Evolutionary conservation across 495 filamentous ascomycete genomes (phyloP).

Genomic region (Barbatosphaeria neglecta): DNA sequence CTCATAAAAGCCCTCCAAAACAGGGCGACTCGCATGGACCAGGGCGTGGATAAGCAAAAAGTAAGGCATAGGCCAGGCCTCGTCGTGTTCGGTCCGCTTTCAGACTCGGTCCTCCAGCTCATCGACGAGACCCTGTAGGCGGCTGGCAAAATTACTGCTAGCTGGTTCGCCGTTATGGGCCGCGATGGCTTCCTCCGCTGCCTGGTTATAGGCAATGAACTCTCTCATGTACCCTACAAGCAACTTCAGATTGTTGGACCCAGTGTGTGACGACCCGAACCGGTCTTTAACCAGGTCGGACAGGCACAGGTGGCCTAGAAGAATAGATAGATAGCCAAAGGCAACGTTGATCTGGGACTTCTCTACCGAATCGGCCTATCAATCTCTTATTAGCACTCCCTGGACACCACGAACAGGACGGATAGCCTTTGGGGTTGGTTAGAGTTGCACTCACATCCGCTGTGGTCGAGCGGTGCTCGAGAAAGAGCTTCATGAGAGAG

Average conservation of each 20-base stretch:
- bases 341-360: slow-evolving; percentile 80
- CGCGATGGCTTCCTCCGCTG: slow-evolving; percentile 50
- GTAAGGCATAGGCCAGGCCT: background rate
- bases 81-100: background rate
- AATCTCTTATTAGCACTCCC: slow-evolving; percentile 6
- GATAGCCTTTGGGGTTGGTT: slow-evolving; percentile 34
- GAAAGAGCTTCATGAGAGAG: slow-evolving; percentile 36
- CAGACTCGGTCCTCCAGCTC: slow-evolving; percentile 18
- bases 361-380: slow-evolving; percentile 70
- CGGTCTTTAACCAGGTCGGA: slow-evolving; percentile 36
- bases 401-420: background rate
- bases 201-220: slow-evolving; percentile 67
- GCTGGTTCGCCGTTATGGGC: slow-evolving; percentile 31
- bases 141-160: slow-evolving; percentile 35
- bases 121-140: slow-evolving; percentile 45
- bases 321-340: slow-evolving; percentile 78
- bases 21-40: no score
- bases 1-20: no score
- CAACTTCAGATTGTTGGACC: slow-evolving; percentile 41
- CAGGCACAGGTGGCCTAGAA: slow-evolving; percentile 70
- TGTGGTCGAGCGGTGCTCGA: slow-evolving; percentile 37
- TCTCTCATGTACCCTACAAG: slow-evolving; percentile 74
- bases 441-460: slow-evolving; percentile 33
- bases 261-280: slow-evolving; percentile 42
- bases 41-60: no score